Conservation (phyloP, 441 rosid genomes). For the Adansonia rubrostipa region DNA sequence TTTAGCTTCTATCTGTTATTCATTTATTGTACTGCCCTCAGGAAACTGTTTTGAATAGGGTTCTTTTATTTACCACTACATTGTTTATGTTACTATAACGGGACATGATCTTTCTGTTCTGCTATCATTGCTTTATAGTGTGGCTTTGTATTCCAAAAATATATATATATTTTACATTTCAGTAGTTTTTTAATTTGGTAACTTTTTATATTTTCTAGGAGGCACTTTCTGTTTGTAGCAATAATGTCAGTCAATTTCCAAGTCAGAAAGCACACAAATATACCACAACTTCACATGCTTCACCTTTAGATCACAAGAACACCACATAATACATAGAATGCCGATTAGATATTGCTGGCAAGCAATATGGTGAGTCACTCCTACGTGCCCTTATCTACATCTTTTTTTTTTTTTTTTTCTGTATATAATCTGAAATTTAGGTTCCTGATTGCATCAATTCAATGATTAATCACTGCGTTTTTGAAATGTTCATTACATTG, state of each 20-base stretch:
- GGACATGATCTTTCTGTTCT: neutral
- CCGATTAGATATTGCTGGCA: neutral
- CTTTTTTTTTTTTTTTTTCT: neutral
- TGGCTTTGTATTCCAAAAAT: neutral
- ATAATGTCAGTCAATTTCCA: neutral
- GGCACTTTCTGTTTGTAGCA: neutral
- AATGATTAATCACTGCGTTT: neutral
- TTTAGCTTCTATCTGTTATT: neutral
- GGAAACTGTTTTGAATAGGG: slow-evolving; percentile 6
- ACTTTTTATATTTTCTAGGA: neutral
- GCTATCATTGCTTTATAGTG: neutral
- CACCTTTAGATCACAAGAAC: slow-evolving; percentile 1
- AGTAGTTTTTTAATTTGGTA: neutral
- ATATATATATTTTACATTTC: neutral
- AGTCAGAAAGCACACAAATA: neutral
- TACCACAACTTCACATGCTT: slow-evolving; percentile 14
- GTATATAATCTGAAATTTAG: neutral
- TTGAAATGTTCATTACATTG: slow-evolving; percentile 15
- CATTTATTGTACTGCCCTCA: neutral
- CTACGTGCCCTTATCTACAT: neutral
- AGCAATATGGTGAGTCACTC: neutral
- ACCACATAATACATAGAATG: neutral
- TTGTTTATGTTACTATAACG: neutral
- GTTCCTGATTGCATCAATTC: neutral
- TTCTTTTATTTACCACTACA: neutral